Base-by-base conservation (phyloP, 1,284 basidiomycete genomes). In the Moniliophthora roreri region DNA sequence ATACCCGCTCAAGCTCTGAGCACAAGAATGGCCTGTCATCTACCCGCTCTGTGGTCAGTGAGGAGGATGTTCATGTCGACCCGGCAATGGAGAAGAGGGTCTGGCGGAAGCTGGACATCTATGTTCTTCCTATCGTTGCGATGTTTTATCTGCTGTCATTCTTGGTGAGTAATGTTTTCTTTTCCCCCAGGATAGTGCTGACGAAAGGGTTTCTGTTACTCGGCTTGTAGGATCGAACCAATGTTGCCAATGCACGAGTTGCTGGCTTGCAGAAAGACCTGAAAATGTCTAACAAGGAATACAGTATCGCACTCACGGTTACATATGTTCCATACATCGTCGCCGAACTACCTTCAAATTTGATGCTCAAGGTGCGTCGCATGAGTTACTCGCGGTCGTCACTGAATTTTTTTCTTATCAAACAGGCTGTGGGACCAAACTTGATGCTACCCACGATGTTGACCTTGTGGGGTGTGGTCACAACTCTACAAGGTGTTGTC, bases 321-420 rank as follows among this genome's bases (percentile, higher is more conserved):
- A 80, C 79, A 11, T 81, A 77, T 55, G 65, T 74, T 63, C 82
- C 84, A 1, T 87, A 86, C 58, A 81, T 84, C 39, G 63, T 69
- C 15, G 76, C 77, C 21, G 84, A 87, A 58, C 64, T 87, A 15
- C 85, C 85, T 2, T 80, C 77, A 11, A 86, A 84, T 58, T 64
- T 85, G 37, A 55, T 84, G 36, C 71, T 82, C 41, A 81, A 80
- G 69, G 79, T 77, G 48, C 11, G 66, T 49, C 8, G 50, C n/a
- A 47, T 38, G 24, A 10, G 11, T n/a, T 15, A 11, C 16, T 41
- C 16, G n/a, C 2, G 38, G 34, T 15, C 18, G 5, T 42, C 3
- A 24, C 21, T 9, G 7, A 51, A 20, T 20, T 15, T 32, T 23
- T 47, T 38, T 57, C n/a, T n/a, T n/a, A n/a, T n/a, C n/a, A n/a